A percentile compares a stretch with the other conserved stretches of the same genome.
Evolutionary conservation across 306 rosid species (phyloP).

Genomic region (Dalbergia cultrata): DNA sequence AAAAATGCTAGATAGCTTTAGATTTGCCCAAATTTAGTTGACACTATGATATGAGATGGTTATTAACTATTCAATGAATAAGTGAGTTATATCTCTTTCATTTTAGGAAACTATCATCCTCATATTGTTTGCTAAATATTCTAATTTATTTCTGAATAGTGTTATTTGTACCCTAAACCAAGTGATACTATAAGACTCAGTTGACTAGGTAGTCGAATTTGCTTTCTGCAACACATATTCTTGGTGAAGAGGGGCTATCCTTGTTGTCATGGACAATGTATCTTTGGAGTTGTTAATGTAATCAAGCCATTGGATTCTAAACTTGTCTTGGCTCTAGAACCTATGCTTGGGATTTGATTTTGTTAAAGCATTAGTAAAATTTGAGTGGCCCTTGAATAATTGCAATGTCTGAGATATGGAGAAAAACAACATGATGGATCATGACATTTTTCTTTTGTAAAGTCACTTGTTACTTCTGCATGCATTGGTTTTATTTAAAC

Average conservation of each 20-base stretch:
- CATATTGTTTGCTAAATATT: too few relatives aligned
- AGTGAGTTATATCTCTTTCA: too few relatives aligned
- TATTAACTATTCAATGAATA: too few relatives aligned
- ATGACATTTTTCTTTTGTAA: conserved; percentile 33
- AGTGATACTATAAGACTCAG: conserved; percentile 63
- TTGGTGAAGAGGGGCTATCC: conserved; percentile 16
- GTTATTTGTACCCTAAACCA: conserved; percentile 41
- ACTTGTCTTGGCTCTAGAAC: background rate
- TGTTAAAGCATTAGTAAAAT: conserved; percentile 14
- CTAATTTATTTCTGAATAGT: too few relatives aligned
- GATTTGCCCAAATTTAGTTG: too few relatives aligned
- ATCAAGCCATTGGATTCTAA: background rate
- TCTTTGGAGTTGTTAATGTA: conserved; percentile 13
- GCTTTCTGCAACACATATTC: conserved; percentile 19
- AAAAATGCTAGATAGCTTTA: too few relatives aligned
- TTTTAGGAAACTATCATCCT: too few relatives aligned
- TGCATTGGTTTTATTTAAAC: conserved; percentile 37
- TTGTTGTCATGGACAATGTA: background rate
- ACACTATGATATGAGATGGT: too few relatives aligned
- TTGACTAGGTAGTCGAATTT: conserved; percentile 42
- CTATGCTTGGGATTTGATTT: conserved; percentile 17
- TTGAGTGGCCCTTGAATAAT: conserved; percentile 16
- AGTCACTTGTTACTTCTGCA: conserved; percentile 23
- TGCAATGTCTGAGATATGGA: conserved; percentile 14
- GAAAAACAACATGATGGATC: background rate